A percentile compares a stretch with the other conserved stretches of the same genome.
These are phyloP conservation scores for Maudiozyma serrabonitensis DNA, from an alignment of 805 yeast species.

Conservation along the genomic window DNA sequence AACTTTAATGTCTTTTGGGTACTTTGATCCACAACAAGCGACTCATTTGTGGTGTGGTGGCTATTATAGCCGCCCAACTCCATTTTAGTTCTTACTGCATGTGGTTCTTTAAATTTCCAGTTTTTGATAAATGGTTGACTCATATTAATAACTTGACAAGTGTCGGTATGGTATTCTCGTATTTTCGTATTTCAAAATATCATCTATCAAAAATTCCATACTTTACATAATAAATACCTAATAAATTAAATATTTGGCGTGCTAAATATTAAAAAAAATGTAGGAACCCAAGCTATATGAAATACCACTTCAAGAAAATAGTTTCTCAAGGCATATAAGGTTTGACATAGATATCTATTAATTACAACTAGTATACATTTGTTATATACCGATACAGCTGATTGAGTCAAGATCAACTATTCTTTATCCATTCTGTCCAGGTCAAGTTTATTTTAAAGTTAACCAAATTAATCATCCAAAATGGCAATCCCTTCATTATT, in stretches of 20 bases:
- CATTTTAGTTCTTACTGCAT: not conserved
- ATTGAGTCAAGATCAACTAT: not conserved
- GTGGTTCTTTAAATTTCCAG: too few species aligned
- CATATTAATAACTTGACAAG: too few species aligned
- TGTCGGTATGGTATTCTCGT: too few species aligned
- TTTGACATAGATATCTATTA: not conserved
- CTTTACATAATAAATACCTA: too few species aligned
- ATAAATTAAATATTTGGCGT: not conserved
- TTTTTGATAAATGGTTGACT: too few species aligned
- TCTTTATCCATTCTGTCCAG: not conserved
- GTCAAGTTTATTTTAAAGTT: slow-evolving; percentile 8
- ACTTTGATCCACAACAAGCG: not conserved
- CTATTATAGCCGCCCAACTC: slow-evolving; percentile 4
- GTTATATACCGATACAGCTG: not conserved
- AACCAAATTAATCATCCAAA: slow-evolving; percentile 8
- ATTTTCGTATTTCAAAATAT: too few species aligned
- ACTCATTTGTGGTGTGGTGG: not conserved
- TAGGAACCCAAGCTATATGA: not conserved
- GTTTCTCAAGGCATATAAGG: too few species aligned
- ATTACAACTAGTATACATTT: not conserved
- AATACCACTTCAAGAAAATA: too few species aligned
- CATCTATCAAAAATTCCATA: too few species aligned
- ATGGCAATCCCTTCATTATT: slow-evolving; percentile 1
- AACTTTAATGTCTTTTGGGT: not conserved
- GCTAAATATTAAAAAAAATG: not conserved